phyloP scores from a whole-genome alignment of 306 rosid species.

The Vicia faba region DNA sequence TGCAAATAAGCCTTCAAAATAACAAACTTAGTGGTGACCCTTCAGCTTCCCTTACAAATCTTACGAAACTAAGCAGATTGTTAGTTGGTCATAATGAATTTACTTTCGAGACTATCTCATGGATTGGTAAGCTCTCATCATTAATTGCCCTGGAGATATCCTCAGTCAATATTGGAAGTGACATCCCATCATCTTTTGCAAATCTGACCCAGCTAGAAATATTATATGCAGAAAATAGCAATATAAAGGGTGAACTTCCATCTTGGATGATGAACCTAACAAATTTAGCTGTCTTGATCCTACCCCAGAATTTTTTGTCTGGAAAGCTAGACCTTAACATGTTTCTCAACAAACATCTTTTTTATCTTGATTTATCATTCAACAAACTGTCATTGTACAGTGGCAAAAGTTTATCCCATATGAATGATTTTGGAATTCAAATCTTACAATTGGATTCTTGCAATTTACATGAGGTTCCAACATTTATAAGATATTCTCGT shows the following conservation, averaged over 20 bases:
- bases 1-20: not conserved
- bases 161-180: constrained; percentile 26
- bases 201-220: not conserved
- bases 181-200: constrained; percentile 13
- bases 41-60: constrained; percentile 14
- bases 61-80: constrained; percentile 4
- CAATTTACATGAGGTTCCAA: constrained; percentile 10
- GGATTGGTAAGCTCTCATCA: constrained; percentile 12
- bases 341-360: not conserved
- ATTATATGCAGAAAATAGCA: not conserved
- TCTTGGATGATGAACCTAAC: not conserved
- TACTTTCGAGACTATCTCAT: constrained; percentile 15
- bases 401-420: not conserved
- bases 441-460: not conserved
- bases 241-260: not conserved
- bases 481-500: not conserved
- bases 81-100: constrained; percentile 23
- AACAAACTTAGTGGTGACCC: not conserved
- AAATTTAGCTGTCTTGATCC: not conserved
- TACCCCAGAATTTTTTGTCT: not conserved
- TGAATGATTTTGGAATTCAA: not conserved
- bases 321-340: constrained; percentile 21
- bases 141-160: not conserved
- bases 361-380: not conserved
- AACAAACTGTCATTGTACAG: not conserved